Percentiles rank a stretch among this genome's conserved stretches.
Evolutionary conservation across 495 filamentous ascomycete species (phyloP).

Genomic region (Annulohypoxylon stygium): DNA sequence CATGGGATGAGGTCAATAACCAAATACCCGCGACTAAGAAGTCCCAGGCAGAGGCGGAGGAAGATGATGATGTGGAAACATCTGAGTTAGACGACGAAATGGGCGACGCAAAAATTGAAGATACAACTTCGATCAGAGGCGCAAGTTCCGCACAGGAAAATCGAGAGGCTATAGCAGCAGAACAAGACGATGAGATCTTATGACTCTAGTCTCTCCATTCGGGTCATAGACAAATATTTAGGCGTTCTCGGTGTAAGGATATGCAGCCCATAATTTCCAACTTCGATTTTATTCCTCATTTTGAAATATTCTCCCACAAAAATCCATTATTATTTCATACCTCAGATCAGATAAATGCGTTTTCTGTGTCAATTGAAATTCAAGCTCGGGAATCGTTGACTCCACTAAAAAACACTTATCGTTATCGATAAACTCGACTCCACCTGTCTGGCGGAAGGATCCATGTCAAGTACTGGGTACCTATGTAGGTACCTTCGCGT

Average conservation of each 20-base stretch:
- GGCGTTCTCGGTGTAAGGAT: slow-evolving; percentile 38
- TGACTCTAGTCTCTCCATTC: slow-evolving; percentile 13
- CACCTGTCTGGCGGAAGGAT: background rate
- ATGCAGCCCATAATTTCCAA: background rate
- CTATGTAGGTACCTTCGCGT: background rate
- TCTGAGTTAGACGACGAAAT: slow-evolving; percentile 58
- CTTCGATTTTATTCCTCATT: background rate
- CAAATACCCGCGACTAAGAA: slow-evolving; percentile 46
- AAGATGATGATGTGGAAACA: slow-evolving; percentile 32
- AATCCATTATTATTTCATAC: background rate
- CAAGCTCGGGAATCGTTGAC: background rate
- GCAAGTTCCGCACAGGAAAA: slow-evolving; percentile 15
- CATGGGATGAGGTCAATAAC: slow-evolving; percentile 73
- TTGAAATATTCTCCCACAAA: background rate
- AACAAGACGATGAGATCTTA: slow-evolving; percentile 48
- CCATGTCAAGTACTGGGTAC: too few relatives aligned
- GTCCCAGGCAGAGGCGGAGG: slow-evolving; percentile 2
- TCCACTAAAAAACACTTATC: slow-evolving; percentile 21
- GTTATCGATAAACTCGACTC: slow-evolving; percentile 13
- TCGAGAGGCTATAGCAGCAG: slow-evolving; percentile 25
- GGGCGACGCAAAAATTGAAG: slow-evolving; percentile 44
- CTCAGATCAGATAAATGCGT: background rate
- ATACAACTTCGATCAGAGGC: background rate
- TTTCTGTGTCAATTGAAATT: background rate
- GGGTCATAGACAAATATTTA: background rate